Evolutionary conservation across 2,329 filamentous ascomycete genomes (phyloP).

Genomic region (Amylocarpus encephaloides): DNA sequence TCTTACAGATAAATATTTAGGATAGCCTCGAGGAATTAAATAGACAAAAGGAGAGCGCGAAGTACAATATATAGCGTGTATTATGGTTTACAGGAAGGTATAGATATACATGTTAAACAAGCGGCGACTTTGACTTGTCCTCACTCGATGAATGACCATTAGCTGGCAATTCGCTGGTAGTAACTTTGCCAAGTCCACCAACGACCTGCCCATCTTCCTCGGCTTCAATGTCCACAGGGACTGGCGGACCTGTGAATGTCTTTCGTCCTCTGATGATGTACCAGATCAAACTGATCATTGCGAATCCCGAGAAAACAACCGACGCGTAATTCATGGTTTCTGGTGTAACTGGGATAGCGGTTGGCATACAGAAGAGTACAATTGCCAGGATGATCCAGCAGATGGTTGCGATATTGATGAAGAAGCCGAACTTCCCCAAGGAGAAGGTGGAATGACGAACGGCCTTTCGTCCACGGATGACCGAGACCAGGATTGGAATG

Average conservation of each 20-base stretch:
- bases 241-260: slow-evolving; percentile 53
- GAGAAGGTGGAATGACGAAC: slow-evolving; percentile 62
- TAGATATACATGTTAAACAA: no score
- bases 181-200: slow-evolving; percentile 15
- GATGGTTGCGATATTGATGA: slow-evolving; percentile 63
- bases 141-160: background rate
- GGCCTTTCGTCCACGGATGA: slow-evolving; percentile 59
- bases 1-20: no score
- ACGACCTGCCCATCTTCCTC: slow-evolving; percentile 24
- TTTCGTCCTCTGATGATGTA: slow-evolving; percentile 57
- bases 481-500: slow-evolving; percentile 65
- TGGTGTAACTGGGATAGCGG: slow-evolving; percentile 50
- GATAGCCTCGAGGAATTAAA: no score
- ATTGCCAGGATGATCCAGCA: slow-evolving; percentile 65
- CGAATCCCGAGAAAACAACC: slow-evolving; percentile 60
- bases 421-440: slow-evolving; percentile 60
- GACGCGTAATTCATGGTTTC: slow-evolving; percentile 60
- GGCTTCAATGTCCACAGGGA: slow-evolving; percentile 22
- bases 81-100: no score
- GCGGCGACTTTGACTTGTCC: no score
- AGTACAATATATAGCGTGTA: no score
- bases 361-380: slow-evolving; percentile 71
- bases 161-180: slow-evolving; percentile 8
- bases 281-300: slow-evolving; percentile 52
- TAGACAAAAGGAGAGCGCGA: no score